Percentiles rank a stretch among this genome's conserved stretches.
Conservation (phyloP, 2,329 filamentous ascomycete species). For the Herpotrichia juniperi region DNA sequence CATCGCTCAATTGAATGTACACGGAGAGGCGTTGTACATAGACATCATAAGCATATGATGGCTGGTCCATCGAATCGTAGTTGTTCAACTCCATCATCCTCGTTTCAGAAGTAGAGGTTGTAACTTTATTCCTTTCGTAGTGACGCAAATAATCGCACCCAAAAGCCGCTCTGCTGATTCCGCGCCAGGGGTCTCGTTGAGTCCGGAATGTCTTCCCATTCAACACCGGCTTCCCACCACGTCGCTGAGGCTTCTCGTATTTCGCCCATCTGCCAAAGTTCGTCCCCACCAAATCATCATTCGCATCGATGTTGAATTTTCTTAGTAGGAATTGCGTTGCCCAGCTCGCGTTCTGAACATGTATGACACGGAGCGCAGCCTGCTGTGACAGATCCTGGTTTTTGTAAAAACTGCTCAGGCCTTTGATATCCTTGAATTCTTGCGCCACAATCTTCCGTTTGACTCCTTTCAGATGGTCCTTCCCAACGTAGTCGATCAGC, state of each 20-base stretch:
- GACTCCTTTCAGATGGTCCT: slow-evolving; percentile 44
- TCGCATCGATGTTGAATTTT: slow-evolving; percentile 60
- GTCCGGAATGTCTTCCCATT: slow-evolving; percentile 58
- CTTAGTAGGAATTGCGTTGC: slow-evolving; percentile 55
- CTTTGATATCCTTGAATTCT: slow-evolving; percentile 54
- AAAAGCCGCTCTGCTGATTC: slow-evolving; percentile 56
- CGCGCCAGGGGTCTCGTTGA: slow-evolving; percentile 58
- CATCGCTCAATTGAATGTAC: slow-evolving; percentile 57
- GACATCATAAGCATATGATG: slow-evolving; percentile 56
- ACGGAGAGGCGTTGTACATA: slow-evolving; percentile 57
- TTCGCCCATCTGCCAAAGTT: slow-evolving; percentile 57
- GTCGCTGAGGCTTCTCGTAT: slow-evolving; percentile 53
- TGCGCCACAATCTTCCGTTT: slow-evolving; percentile 54
- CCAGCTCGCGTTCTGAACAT: slow-evolving; percentile 61
- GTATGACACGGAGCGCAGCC: slow-evolving; percentile 49
- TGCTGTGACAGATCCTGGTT: slow-evolving; percentile 41
- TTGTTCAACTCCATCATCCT: slow-evolving; percentile 59
- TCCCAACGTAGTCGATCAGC: slow-evolving; percentile 57
- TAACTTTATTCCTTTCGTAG: slow-evolving; percentile 41
- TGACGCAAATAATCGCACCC: slow-evolving; percentile 59
- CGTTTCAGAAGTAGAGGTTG: slow-evolving; percentile 27
- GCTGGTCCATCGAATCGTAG: slow-evolving; percentile 52
- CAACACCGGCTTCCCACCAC: slow-evolving; percentile 59
- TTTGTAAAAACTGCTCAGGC: slow-evolving; percentile 52
- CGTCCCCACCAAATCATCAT: slow-evolving; percentile 55